These are phyloP conservation scores for Colletotrichum truncatum DNA, from an alignment of 2,329 filamentous ascomycete genomes.

Conservation along the genomic window DNA sequence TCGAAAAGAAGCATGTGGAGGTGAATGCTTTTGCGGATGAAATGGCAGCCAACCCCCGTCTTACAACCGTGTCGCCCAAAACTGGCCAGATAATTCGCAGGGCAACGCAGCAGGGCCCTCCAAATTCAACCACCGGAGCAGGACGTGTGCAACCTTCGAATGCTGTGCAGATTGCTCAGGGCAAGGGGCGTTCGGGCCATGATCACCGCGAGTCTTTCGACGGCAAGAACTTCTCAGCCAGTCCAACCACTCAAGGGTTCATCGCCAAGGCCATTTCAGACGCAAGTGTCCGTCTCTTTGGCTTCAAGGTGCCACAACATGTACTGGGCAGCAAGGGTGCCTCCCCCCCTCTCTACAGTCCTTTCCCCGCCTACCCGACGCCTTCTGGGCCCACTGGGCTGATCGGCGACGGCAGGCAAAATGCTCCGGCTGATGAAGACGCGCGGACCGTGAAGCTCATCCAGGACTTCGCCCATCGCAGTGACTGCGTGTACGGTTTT, in stretches of 20 bases:
- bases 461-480: conserved; percentile 91
- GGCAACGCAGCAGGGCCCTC: conserved; percentile 79
- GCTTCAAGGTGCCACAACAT: conserved; percentile 74
- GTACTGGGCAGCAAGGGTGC: conserved; percentile 65
- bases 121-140: conserved; percentile 75
- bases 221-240: conserved; percentile 70
- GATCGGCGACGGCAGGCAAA: conserved; percentile 72
- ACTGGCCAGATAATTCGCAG: conserved; percentile 75
- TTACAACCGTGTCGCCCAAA: conserved; percentile 61
- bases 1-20: conserved; percentile 94
- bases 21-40: conserved; percentile 98
- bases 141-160: conserved; percentile 73
- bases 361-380: conserved; percentile 86
- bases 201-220: conserved; percentile 85
- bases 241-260: conserved; percentile 84
- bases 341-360: conserved; percentile 81
- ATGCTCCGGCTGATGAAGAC: conserved; percentile 78
- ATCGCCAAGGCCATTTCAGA: conserved; percentile 96
- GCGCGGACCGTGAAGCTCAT: conserved; percentile 80
- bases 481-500: conserved; percentile 96
- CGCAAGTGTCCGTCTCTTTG: conserved; percentile 81
- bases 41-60: conserved; percentile 81
- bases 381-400: conserved; percentile 69
- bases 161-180: conserved; percentile 78
- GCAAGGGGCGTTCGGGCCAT: conserved; percentile 72